phyloP scores from a whole-genome alignment of 345 rosid genomes.

The Lepidium aucheri region DNA sequence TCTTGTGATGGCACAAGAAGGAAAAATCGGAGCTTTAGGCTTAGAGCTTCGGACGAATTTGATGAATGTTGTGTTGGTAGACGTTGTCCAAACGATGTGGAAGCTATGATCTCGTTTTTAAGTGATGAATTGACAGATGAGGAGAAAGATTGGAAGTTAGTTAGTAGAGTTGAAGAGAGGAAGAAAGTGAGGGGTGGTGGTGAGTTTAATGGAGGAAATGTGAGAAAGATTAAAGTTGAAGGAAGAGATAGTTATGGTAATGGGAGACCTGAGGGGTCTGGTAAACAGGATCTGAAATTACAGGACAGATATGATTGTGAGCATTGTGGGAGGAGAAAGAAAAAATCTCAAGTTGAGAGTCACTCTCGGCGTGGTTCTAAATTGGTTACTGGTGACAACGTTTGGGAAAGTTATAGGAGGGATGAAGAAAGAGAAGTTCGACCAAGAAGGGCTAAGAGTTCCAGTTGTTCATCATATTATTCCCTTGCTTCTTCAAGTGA shows the following conservation, averaged over 20 bases:
- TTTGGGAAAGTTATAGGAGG: slow-evolving; percentile 25
- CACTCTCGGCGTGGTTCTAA: slow-evolving; percentile 25
- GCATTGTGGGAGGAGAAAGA: slow-evolving; percentile 18
- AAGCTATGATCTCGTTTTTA: slow-evolving; percentile 68
- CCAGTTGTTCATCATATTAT: slow-evolving; percentile 74
- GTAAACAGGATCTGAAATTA: not conserved
- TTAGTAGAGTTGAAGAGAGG: slow-evolving; percentile 36
- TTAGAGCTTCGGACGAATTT: slow-evolving; percentile 30
- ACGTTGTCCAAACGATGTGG: slow-evolving; percentile 36
- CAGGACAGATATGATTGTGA: slow-evolving; percentile 20
- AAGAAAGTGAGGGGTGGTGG: slow-evolving; percentile 32
- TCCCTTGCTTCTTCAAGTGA: slow-evolving; percentile 58
- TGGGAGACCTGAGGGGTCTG: slow-evolving; percentile 6
- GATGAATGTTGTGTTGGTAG: slow-evolving; percentile 24
- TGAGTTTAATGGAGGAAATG: slow-evolving; percentile 28
- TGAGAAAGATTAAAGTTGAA: slow-evolving; percentile 22
- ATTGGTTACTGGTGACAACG: slow-evolving; percentile 27
- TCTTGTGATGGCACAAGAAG: slow-evolving; percentile 32
- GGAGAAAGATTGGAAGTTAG: slow-evolving; percentile 24
- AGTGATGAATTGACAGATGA: slow-evolving; percentile 55
- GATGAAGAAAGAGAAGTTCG: slow-evolving; percentile 29
- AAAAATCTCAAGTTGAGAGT: not conserved
- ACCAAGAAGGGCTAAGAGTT: slow-evolving; percentile 37
- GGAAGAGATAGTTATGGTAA: slow-evolving; percentile 6
- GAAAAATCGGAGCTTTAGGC: slow-evolving; percentile 34